Conservation (phyloP, 257 asterid genomes). For the Solanum arcanum region DNA sequence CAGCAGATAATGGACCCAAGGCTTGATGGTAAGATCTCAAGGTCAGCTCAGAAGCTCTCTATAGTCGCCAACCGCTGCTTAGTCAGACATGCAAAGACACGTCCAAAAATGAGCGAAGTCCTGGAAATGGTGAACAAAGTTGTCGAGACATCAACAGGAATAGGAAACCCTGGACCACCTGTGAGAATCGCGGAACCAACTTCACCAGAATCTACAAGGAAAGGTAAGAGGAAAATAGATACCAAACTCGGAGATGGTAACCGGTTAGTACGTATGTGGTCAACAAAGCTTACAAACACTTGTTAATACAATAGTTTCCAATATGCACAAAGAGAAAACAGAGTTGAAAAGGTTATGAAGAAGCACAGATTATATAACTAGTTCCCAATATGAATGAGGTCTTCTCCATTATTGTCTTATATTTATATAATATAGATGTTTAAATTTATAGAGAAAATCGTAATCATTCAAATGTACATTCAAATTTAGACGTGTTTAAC, state of each 20-base stretch:
- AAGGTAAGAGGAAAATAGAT: constrained; percentile 51
- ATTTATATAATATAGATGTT: neutral
- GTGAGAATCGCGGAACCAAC: constrained; percentile 15
- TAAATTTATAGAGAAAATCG: too few relatives aligned
- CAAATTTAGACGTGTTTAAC: too few relatives aligned
- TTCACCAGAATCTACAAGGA: constrained; percentile 16
- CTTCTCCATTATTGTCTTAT: neutral
- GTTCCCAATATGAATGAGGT: neutral
- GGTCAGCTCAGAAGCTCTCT: constrained; percentile 85
- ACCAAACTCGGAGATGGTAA: constrained; percentile 33
- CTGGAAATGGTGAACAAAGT: constrained; percentile 63
- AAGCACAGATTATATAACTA: neutral
- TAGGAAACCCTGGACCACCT: constrained; percentile 42
- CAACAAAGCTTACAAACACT: constrained; percentile 21
- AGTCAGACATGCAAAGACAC: constrained; percentile 50
- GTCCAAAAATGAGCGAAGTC: constrained; percentile 94
- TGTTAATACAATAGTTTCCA: neutral
- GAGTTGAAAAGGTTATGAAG: neutral
- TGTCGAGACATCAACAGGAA: constrained; percentile 33
- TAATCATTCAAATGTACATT: too few relatives aligned
- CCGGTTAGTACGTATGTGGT: constrained; percentile 46
- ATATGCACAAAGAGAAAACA: neutral
- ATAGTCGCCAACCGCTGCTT: constrained; percentile 84
- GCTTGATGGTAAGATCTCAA: constrained; percentile 42
- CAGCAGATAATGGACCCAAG: constrained; percentile 72